Percentiles rank a stretch among this genome's conserved stretches.
These are phyloP conservation scores for Monilinia aucupariae DNA, from an alignment of 2,329 filamentous ascomycete species.

Conservation along the genomic window DNA sequence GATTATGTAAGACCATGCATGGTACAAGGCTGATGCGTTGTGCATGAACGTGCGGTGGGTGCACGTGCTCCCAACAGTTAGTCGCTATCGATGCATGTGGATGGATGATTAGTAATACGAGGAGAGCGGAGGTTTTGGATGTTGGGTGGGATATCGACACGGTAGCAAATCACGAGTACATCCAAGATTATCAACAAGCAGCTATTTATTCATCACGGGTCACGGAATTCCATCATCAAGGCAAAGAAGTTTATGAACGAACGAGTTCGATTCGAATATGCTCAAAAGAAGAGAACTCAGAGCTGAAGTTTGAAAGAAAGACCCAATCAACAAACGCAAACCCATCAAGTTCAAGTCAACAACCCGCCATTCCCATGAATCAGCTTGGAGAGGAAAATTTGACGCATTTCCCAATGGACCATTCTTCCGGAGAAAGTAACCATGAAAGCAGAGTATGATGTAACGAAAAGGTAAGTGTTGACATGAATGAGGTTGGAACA, in stretches of 20 bases:
- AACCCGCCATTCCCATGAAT: background rate
- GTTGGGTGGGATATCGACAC: background rate
- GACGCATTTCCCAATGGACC: background rate
- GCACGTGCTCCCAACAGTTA: too few relatives aligned
- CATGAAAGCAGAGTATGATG: background rate
- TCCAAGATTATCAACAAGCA: background rate
- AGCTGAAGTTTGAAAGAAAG: background rate
- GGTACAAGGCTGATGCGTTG: constrained; percentile 6
- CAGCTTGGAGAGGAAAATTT: background rate
- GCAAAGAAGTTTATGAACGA: background rate
- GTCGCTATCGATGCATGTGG: too few relatives aligned
- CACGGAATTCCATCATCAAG: background rate
- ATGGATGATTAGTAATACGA: too few relatives aligned
- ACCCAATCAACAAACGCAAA: background rate
- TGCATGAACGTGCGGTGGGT: constrained; percentile 9
- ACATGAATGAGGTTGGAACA: background rate
- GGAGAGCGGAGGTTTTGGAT: too few relatives aligned
- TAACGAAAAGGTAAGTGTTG: background rate
- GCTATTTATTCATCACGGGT: too few relatives aligned
- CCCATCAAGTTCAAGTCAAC: background rate
- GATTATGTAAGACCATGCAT: too few relatives aligned
- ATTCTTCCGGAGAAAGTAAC: background rate
- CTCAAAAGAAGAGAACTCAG: background rate
- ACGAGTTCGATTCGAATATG: background rate
- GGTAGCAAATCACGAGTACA: background rate